Evolutionary conservation across 805 yeast species (phyloP).

Genomic region (Candida chilensis): DNA sequence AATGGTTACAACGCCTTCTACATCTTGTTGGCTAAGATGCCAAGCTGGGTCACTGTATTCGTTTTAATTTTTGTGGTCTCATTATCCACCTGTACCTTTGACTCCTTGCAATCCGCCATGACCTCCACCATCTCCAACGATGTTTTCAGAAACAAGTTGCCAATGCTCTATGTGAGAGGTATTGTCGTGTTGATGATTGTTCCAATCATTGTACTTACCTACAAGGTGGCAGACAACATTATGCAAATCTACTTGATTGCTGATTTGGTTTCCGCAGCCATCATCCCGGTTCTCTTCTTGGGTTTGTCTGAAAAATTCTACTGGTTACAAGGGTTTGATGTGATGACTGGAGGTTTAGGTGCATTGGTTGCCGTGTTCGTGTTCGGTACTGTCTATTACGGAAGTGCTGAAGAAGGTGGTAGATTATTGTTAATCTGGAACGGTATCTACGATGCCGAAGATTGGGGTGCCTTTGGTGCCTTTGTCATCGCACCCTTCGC

Average conservation of each 20-base stretch:
- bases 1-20: constrained; percentile 66
- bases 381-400: constrained; percentile 77
- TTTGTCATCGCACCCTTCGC: constrained; percentile 87
- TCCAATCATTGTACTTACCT: constrained; percentile 83
- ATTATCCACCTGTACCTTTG: constrained; percentile 83
- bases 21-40: constrained; percentile 61
- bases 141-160: constrained; percentile 72
- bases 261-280: constrained; percentile 79
- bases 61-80: constrained; percentile 65
- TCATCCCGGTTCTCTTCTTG: constrained; percentile 74
- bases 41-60: constrained; percentile 81
- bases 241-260: constrained; percentile 85
- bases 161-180: constrained; percentile 55
- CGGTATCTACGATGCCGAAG: constrained; percentile 67
- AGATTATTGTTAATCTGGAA: constrained; percentile 63
- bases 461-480: constrained; percentile 95
- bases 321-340: constrained; percentile 71
- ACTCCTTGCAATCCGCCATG: constrained; percentile 81
- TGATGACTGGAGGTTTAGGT: constrained; percentile 77
- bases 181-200: constrained; percentile 70
- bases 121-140: constrained; percentile 88
- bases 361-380: constrained; percentile 74
- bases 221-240: constrained; percentile 73
- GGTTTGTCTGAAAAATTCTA: constrained; percentile 64
- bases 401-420: constrained; percentile 68